phyloP scores from a whole-genome alignment of 2,329 filamentous ascomycete genomes.

The Tolypocladium guangdongense region DNA sequence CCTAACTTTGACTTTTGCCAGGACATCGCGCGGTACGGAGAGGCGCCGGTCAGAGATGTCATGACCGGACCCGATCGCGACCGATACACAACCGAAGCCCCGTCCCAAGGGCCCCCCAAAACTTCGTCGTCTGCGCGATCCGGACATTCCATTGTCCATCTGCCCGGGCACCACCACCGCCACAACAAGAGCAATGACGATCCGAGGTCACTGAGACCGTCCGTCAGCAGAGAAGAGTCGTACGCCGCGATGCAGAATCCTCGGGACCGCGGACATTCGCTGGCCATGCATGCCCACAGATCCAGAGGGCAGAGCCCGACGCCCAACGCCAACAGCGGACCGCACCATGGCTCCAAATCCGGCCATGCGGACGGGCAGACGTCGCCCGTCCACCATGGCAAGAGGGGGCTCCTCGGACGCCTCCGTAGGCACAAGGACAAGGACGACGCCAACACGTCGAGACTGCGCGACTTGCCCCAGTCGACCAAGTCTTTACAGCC shows the following conservation, averaged over 20 bases:
- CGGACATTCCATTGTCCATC: conserved; percentile 49
- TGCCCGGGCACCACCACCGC: conserved; percentile 52
- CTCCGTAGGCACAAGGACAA: conserved; percentile 43
- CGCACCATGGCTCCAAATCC: conserved; percentile 35
- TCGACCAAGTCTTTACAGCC: conserved; percentile 42
- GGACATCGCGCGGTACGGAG: conserved; percentile 68
- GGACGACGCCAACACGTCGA: conserved; percentile 34
- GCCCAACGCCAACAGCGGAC: conserved; percentile 57
- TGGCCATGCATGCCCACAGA: conserved; percentile 32
- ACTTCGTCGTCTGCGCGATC: conserved; percentile 53
- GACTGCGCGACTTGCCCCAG: conserved; percentile 36
- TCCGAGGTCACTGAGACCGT: conserved; percentile 55
- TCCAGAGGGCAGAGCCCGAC: conserved; percentile 71
- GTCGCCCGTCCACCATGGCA: conserved; percentile 45
- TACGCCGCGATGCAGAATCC: conserved; percentile 29
- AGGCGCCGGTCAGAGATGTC: conserved; percentile 63
- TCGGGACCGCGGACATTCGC: conserved; percentile 42
- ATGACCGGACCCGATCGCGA: conserved; percentile 60
- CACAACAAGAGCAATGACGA: conserved; percentile 64
- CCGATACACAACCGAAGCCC: conserved; percentile 45
- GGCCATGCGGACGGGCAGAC: conserved; percentile 41
- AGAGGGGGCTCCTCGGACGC: conserved; percentile 39
- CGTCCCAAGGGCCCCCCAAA: conserved; percentile 38
- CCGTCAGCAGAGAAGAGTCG: conserved; percentile 61
- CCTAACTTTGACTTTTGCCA: conserved; percentile 16